A percentile compares a stretch with the other conserved stretches of the same genome.
phyloP scores from a whole-genome alignment of 2,329 filamentous ascomycete species.

The Talaromyces sp. region DNA sequence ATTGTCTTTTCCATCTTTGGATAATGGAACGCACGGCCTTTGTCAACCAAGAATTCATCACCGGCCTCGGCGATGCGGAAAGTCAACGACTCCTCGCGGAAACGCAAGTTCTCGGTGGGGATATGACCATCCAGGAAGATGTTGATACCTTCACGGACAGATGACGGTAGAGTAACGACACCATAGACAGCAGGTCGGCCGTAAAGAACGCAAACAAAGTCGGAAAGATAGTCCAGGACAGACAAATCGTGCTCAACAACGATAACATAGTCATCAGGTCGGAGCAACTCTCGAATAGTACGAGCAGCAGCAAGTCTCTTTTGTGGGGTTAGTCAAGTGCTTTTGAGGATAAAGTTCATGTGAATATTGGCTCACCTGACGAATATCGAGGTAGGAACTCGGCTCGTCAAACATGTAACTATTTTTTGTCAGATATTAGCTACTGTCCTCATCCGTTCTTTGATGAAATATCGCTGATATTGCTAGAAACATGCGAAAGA shows the following conservation, averaged over 20 bases:
- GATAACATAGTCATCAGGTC: conserved; percentile 91
- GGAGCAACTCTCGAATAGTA: conserved; percentile 86
- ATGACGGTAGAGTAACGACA: conserved; percentile 93
- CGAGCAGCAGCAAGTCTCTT: conserved; percentile 90
- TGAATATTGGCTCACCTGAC: conserved; percentile 12
- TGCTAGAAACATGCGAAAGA: neutral
- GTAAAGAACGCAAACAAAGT: conserved; percentile 97
- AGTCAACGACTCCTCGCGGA: conserved; percentile 93
- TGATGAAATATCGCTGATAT: neutral
- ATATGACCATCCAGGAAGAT: conserved; percentile 99
- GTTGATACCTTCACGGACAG: conserved; percentile 98
- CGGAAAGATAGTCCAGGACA: conserved; percentile 95
- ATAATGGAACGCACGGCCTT: conserved; percentile 79
- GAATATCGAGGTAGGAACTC: conserved; percentile 94
- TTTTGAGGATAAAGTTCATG: neutral
- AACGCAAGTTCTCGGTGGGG: conserved; percentile 95
- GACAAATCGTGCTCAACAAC: conserved; percentile 99
- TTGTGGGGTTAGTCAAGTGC: conserved; percentile 50
- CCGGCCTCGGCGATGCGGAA: conserved; percentile 89
- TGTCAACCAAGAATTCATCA: conserved; percentile 84
- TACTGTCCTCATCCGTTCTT: neutral
- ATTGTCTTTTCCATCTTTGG: conserved; percentile 90
- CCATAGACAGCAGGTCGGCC: conserved; percentile 93
- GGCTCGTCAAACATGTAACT: conserved; percentile 99
- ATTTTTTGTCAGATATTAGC: conserved; percentile 10